phyloP scores from a whole-genome alignment of 164 flowering plant genomes.

The Liriodendron chinense region DNA sequence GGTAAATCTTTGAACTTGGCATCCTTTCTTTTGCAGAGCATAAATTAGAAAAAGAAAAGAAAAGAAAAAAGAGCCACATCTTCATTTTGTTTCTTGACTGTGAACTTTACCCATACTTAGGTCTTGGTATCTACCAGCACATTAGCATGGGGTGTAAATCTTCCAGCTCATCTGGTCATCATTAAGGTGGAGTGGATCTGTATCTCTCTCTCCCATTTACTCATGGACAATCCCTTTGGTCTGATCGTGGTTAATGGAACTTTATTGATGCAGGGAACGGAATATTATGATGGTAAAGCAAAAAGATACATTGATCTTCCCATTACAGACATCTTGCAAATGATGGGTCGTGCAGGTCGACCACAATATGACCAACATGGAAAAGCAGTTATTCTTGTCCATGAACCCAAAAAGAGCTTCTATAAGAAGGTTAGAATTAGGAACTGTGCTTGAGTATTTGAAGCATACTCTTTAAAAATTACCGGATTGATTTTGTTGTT shows the following conservation, averaged over 20 bases:
- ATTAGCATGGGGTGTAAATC: constrained; percentile 98
- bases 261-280: constrained; percentile 75
- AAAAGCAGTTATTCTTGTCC: constrained; percentile 97
- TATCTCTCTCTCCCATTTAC: constrained; percentile 3
- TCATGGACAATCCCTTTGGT: neutral
- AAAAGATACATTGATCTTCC: constrained; percentile 97
- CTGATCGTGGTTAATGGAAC: neutral
- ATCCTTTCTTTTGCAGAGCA: neutral
- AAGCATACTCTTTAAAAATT: neutral
- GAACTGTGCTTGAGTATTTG: neutral
- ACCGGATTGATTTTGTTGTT: constrained; percentile 6
- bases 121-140: constrained; percentile 97
- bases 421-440: constrained; percentile 73
- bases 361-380: constrained; percentile 99
- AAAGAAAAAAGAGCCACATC: too few species aligned
- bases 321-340: constrained; percentile 97
- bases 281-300: constrained; percentile 85
- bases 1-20: constrained; percentile 27
- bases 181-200: constrained; percentile 60
- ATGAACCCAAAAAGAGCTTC: constrained; percentile 98
- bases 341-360: constrained; percentile 99
- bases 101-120: constrained; percentile 27
- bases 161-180: constrained; percentile 97
- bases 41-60: neutral
- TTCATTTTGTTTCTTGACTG: neutral